These are phyloP conservation scores for Pezicula neosporulosa DNA, from an alignment of 2,329 filamentous ascomycete genomes.

Conservation along the genomic window DNA sequence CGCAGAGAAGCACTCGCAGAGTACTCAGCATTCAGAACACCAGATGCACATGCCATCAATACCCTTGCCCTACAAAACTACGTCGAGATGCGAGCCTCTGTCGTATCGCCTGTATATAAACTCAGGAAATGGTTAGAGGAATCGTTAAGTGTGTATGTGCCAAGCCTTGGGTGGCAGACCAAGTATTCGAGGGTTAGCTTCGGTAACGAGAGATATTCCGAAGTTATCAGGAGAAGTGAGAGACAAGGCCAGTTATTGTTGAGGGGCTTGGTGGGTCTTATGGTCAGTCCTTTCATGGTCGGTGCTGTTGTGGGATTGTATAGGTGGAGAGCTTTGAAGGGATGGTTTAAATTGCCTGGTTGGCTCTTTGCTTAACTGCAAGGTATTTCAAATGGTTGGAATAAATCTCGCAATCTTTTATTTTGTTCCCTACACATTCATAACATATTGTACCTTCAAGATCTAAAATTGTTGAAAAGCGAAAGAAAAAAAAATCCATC, in stretches of 20 bases:
- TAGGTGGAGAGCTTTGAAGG: slow-evolving; percentile 7
- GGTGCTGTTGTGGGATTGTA: slow-evolving; percentile 13
- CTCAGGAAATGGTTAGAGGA: slow-evolving; percentile 87
- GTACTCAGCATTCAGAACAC: slow-evolving; percentile 71
- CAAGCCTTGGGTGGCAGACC: slow-evolving; percentile 80
- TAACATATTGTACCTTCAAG: no score
- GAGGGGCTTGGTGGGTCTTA: slow-evolving; percentile 11
- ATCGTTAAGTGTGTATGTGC: slow-evolving; percentile 70
- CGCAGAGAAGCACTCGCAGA: slow-evolving; percentile 69
- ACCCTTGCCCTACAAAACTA: slow-evolving; percentile 91
- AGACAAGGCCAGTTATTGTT: slow-evolving; percentile 51
- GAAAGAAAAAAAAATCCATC: no score
- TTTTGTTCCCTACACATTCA: no score
- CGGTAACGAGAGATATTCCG: slow-evolving; percentile 85
- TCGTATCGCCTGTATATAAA: slow-evolving; percentile 73
- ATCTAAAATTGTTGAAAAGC: no score
- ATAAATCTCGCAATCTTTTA: no score
- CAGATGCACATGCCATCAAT: slow-evolving; percentile 86
- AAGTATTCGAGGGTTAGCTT: slow-evolving; percentile 93
- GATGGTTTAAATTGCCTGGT: neutral
- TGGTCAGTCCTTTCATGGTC: slow-evolving; percentile 14
- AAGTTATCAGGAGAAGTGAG: slow-evolving; percentile 69
- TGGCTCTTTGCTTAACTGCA: neutral
- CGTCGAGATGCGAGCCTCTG: slow-evolving; percentile 85
- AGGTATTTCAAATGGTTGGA: no score